phyloP scores from a whole-genome alignment of 345 rosid genomes.

The Eucalyptus urophylla region DNA sequence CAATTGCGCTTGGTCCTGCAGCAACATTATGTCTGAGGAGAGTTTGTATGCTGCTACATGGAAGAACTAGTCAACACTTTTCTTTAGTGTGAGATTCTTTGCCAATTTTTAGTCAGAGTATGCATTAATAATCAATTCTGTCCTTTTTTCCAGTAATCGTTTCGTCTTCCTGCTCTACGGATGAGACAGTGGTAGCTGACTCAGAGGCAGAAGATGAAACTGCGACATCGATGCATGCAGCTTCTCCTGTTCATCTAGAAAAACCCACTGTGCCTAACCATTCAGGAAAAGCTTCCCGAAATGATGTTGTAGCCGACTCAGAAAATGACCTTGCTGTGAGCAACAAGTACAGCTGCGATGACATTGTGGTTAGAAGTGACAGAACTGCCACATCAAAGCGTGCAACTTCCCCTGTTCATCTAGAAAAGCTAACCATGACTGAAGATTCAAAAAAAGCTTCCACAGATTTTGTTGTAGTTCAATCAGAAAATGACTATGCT shows the following conservation, averaged over 20 bases:
- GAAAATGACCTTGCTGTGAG: constrained; percentile 4
- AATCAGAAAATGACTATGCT: background rate
- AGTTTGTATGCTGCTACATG: background rate
- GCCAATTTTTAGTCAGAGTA: background rate
- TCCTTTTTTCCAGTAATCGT: constrained; percentile 42
- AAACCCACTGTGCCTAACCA: background rate
- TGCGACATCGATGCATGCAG: constrained; percentile 19
- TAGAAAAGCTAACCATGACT: background rate
- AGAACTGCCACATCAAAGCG: background rate
- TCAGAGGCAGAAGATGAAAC: constrained; percentile 65
- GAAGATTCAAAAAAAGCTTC: background rate
- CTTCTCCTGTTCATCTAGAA: background rate
- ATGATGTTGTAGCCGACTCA: background rate
- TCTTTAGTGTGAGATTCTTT: background rate
- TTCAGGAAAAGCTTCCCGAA: background rate
- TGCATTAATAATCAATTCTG: background rate
- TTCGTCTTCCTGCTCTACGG: constrained; percentile 93
- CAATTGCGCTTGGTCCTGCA: background rate
- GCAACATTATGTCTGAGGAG: background rate
- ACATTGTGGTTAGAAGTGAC: constrained; percentile 12
- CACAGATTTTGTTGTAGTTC: background rate
- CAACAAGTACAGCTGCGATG: constrained; percentile 3
- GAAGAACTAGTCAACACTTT: background rate
- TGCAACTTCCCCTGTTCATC: background rate
- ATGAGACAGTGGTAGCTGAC: constrained; percentile 92